phyloP scores from a whole-genome alignment of 805 yeast genomes.

The Wickerhamiella australiensis region DNA sequence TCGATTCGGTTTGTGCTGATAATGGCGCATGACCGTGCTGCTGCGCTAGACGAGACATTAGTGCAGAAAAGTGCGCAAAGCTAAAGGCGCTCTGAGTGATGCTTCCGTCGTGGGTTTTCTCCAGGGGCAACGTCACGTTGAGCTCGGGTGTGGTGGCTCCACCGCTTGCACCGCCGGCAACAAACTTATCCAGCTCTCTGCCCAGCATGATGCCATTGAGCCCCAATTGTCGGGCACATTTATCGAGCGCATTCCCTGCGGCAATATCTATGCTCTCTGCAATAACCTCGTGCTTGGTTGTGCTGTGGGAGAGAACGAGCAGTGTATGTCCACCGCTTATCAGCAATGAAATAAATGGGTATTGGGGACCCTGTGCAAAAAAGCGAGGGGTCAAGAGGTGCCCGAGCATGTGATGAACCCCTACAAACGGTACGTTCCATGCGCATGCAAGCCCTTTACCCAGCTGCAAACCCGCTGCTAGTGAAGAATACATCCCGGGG shows the following conservation, averaged over 20 bases:
- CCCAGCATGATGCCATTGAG: conserved; percentile 76
- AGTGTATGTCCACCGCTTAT: conserved; percentile 94
- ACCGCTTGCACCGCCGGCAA: conserved; percentile 28
- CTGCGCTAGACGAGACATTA: conserved; percentile 31
- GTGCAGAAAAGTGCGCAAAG: conserved; percentile 63
- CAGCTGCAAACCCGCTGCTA: conserved; percentile 67
- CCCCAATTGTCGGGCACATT: conserved; percentile 80
- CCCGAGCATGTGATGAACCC: conserved; percentile 95
- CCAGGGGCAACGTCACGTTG: conserved; percentile 41
- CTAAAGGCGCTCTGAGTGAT: conserved; percentile 43
- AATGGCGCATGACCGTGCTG: conserved; percentile 15
- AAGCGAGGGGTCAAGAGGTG: conserved; percentile 63
- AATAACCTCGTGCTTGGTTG: conserved; percentile 57
- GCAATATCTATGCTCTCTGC: conserved; percentile 78
- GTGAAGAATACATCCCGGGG: conserved; percentile 90
- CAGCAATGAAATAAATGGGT: conserved; percentile 60
- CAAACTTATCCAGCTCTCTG: conserved; percentile 56
- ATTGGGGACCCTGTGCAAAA: conserved; percentile 45
- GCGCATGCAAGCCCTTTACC: conserved; percentile 80
- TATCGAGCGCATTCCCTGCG: conserved; percentile 85
- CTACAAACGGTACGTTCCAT: conserved; percentile 64
- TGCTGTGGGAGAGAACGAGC: conserved; percentile 53
- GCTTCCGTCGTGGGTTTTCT: conserved; percentile 35
- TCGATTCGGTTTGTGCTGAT: conserved; percentile 15
- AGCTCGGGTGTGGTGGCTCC: conserved; percentile 11